Evolutionary conservation across 2,329 filamentous ascomycete genomes (phyloP).

Genomic region (Penicillium sp.): DNA sequence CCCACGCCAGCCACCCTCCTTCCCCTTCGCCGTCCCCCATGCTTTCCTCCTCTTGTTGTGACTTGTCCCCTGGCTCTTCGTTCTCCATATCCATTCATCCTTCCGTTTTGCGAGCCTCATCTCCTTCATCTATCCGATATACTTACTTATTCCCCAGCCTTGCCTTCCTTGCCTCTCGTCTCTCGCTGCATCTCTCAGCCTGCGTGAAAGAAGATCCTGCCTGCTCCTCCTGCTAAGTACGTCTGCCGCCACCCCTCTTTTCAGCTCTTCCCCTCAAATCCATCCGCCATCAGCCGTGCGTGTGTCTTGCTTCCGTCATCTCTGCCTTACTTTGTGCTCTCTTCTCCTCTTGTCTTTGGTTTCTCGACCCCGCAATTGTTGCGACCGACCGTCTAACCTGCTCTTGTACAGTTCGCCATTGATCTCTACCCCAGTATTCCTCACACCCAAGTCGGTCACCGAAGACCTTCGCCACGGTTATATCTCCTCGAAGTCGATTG

Average conservation of each 20-base stretch:
- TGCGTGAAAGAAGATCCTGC: background rate
- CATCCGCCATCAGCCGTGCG: slow-evolving; percentile 15
- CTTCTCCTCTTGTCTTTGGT: background rate
- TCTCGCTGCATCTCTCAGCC: background rate
- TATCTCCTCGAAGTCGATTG: background rate
- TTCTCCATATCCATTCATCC: background rate
- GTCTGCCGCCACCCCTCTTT: slow-evolving; percentile 10
- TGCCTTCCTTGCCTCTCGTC: background rate
- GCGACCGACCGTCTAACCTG: background rate
- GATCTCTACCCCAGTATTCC: background rate
- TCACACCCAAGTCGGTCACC: background rate
- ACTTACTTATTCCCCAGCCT: background rate
- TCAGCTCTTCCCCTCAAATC: slow-evolving; percentile 10
- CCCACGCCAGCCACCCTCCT: slow-evolving; percentile 1
- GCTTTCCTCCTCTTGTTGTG: background rate
- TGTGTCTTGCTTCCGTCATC: background rate
- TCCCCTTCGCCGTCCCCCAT: background rate
- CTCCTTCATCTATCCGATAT: background rate
- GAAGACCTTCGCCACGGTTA: background rate
- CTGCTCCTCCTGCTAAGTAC: background rate
- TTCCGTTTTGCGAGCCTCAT: background rate
- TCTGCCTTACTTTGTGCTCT: background rate
- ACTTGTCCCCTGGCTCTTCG: background rate
- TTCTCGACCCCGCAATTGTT: background rate
- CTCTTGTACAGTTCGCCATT: background rate